Evolutionary conservation across 2,329 filamentous ascomycete genomes (phyloP), one percentile per base, ranked within the genome.

Genomic region (Polytolypa hystricis): DNA sequence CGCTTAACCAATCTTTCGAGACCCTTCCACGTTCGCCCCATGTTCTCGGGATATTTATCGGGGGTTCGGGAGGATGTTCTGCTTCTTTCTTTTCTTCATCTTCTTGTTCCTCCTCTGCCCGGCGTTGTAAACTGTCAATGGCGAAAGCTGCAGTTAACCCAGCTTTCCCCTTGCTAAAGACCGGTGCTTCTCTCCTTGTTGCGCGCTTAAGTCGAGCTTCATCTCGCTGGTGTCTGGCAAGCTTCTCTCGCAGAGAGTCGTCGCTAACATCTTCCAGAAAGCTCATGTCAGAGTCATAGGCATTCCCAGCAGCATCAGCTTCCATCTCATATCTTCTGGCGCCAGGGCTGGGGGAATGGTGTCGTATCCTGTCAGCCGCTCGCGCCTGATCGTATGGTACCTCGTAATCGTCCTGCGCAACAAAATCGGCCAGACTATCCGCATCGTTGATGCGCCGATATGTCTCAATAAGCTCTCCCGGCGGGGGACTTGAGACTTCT

Each of bases 381-480:
- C 42, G 35, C 14, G 48, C 42, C 19, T 39, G 26, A 21, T 42
- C 35, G 10, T 34, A 28, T 6, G 14, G 34, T 4, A 21, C 19
- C 30, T 39, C 35, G 18, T 39, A 46, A 9, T 58, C 54, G 11
- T 58, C 55, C 31, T 60, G 47, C 9, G 47, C 45, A 11, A 56
- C 61, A 12, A 51, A 45, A 30, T 60, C 55, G 3, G 52, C 51
- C 27, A 62, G 36, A 29, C 55, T 50, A 20, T 57, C 55, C 25
- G 56, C 59, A 29, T 61, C 57, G 12, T 58, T 52, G 36, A 63
- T 62, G 41, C 52, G 51, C 33, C 50, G 50, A 41, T 66, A 66
- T 4, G 52, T 47, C 31, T 66, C 61, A 8, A 47, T 47, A 6
- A 61, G 41, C 33, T 60, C 63, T 18, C 49, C 49, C 1, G 47